Percentiles rank a stretch among this genome's conserved stretches.
These are phyloP conservation scores for Ustilago crameri DNA, from an alignment of 1,284 basidiomycete species.

Conservation along the genomic window DNA sequence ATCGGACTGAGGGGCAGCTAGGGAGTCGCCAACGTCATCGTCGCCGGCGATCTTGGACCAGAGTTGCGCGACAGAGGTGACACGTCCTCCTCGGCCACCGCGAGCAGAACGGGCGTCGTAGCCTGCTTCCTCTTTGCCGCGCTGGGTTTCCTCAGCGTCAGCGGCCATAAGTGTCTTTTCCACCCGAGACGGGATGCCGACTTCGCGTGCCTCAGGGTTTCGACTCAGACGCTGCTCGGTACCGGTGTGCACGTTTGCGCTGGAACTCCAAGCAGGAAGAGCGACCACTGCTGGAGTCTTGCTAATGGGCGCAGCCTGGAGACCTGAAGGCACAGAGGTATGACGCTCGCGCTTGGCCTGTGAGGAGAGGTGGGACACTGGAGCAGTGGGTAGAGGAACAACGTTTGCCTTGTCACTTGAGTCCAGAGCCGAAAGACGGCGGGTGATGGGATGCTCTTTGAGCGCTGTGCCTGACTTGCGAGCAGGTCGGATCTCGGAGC, in stretches of 20 bases:
- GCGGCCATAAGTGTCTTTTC: constrained; percentile 36
- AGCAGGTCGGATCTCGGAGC: constrained; percentile 37
- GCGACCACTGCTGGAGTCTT: not conserved
- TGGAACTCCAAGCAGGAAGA: not conserved
- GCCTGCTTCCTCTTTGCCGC: constrained; percentile 13
- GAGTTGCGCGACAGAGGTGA: constrained; percentile 78
- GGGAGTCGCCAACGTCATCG: constrained; percentile 22
- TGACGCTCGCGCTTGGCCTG: constrained; percentile 31
- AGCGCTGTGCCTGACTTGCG: constrained; percentile 51
- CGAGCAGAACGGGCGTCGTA: constrained; percentile 81
- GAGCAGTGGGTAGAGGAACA: constrained; percentile 10
- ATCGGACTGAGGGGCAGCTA: constrained; percentile 14
- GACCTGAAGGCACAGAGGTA: constrained; percentile 45
- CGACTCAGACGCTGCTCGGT: constrained; percentile 21
- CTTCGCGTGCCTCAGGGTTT: constrained; percentile 32
- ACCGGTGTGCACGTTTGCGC: constrained; percentile 1
- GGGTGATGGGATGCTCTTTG: constrained; percentile 47
- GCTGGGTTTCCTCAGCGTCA: not conserved
- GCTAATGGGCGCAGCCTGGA: constrained; percentile 2
- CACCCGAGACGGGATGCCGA: constrained; percentile 38
- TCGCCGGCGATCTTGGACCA: constrained; percentile 72
- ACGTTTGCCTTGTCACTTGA: constrained; percentile 10
- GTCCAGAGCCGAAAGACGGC: constrained; percentile 32
- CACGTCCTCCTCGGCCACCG: constrained; percentile 80
- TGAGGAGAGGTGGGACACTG: constrained; percentile 1